These are phyloP conservation scores for Pythium dissimile DNA, from an alignment of 352 stramenopile genomes.

Conservation along the genomic window DNA sequence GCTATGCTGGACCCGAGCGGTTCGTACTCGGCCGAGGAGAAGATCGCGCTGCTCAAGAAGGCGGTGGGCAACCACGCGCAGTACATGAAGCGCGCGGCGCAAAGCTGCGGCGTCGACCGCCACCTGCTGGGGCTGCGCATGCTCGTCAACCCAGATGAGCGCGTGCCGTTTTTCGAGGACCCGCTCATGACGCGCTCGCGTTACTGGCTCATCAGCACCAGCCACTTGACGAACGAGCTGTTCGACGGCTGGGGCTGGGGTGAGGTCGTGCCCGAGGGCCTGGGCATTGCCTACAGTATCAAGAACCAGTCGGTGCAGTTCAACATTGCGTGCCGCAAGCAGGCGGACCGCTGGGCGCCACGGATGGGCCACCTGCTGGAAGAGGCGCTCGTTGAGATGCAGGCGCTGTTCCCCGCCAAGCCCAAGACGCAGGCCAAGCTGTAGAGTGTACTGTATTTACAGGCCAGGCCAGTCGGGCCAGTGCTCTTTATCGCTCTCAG, in stretches of 20 bases:
- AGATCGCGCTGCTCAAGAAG: background rate
- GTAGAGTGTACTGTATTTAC: conserved; percentile 19
- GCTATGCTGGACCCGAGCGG: conserved; percentile 62
- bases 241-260: conserved; percentile 86
- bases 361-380: conserved; percentile 71
- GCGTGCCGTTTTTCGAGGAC: conserved; percentile 70
- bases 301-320: conserved; percentile 79
- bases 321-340: conserved; percentile 70
- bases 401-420: conserved; percentile 47
- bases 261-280: conserved; percentile 72
- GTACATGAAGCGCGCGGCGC: conserved; percentile 69
- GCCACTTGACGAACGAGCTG: conserved; percentile 74
- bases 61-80: conserved; percentile 31
- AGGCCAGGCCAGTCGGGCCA: conserved; percentile 66
- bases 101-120: conserved; percentile 89
- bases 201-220: conserved; percentile 81
- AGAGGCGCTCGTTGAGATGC: conserved; percentile 78
- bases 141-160: conserved; percentile 44
- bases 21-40: conserved; percentile 20
- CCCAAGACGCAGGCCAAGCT: conserved; percentile 30
- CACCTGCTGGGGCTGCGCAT: conserved; percentile 91
- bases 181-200: conserved; percentile 55
- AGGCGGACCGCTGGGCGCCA: conserved; percentile 35
- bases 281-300: conserved; percentile 82
- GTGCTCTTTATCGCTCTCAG: conserved; percentile 45